Base-by-base conservation (phyloP, 495 filamentous ascomycete species). In the Chlorociboria aeruginascens region DNA sequence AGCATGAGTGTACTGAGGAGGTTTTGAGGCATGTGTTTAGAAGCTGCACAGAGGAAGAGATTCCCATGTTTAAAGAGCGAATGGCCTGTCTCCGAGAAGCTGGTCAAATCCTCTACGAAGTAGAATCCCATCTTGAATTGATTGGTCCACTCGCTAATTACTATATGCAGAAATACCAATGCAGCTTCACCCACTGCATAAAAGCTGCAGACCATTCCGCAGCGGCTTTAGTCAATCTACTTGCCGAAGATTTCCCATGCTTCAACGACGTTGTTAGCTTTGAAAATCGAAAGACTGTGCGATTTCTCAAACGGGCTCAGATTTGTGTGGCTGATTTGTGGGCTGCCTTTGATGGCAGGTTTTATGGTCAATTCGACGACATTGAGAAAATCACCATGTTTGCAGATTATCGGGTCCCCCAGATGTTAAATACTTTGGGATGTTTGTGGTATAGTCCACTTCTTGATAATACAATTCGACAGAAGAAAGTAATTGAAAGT, bases 301-400 rank as follows among this genome's bases (percentile, higher is more conserved):
- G 85, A 14, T 72, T 99, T 51, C 78, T 90, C 59, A 97, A 97
- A 63, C 80, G 92, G 8, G 89, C 92, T 2, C 92, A 99, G 69
- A 97, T 97, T 46, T 73, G 96, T 11, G 86, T 93, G 13, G 93
- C 93, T 36, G 92, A 99, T 58, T 59, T 95, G 3, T 97, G 90
- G 90, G 90, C 89, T 9, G 90, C 86, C 50, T 95, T 96, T 57
- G 77, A 92, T 40, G 87, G 86, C 31, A 70, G 83, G 51, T 66
- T 73, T 17, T 89, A 80, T 52, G 92, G 92, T 11, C 65, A 72
- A n/a, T 99, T 99, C 58, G 57, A 80, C 28, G 93, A 99, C 56
- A 94, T 99, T 44, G 79, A 88, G 59, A 84, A 85, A 54, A 83
- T 99, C 59, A 99, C 93, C 50, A 96, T 96, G 85, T 99, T 97